Conservation (phyloP, 106 monocot genomes). For the Vanilla planifolia region DNA sequence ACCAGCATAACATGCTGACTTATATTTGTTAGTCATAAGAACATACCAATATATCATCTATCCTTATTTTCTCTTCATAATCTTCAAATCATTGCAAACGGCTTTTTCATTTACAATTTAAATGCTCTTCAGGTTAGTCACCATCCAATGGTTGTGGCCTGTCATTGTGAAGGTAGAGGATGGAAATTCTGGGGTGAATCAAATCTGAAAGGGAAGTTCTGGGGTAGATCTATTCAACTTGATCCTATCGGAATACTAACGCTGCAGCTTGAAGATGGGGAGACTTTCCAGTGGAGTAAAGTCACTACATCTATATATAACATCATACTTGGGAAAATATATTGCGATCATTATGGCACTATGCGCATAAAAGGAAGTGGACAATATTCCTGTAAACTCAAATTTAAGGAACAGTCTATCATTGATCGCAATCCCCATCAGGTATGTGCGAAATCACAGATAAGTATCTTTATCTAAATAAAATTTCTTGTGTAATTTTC, state of each 20-base stretch:
- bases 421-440: constrained; percentile 93
- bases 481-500: too few relatives aligned
- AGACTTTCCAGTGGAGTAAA: constrained; percentile 93
- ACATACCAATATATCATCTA: neutral
- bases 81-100: neutral
- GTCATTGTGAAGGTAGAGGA: constrained; percentile 89
- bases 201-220: constrained; percentile 90
- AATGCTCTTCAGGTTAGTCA: constrained; percentile 75
- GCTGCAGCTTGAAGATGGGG: constrained; percentile 91
- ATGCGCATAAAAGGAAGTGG: constrained; percentile 86
- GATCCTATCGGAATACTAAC: constrained; percentile 88
- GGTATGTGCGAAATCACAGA: constrained; percentile 30
- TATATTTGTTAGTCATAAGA: too few relatives aligned
- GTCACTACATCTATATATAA: constrained; percentile 95
- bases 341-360: constrained; percentile 95
- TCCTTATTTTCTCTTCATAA: neutral
- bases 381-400: constrained; percentile 90
- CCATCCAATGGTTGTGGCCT: constrained; percentile 93
- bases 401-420: constrained; percentile 93
- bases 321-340: constrained; percentile 92
- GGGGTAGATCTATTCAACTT: constrained; percentile 95
- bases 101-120: neutral
- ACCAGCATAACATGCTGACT: neutral
- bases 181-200: constrained; percentile 98
- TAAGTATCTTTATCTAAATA: too few relatives aligned